A percentile compares a stretch with the other conserved stretches of the same genome.
phyloP scores from a whole-genome alignment of 2,329 filamentous ascomycete species.

The Spiromastix sp. region DNA sequence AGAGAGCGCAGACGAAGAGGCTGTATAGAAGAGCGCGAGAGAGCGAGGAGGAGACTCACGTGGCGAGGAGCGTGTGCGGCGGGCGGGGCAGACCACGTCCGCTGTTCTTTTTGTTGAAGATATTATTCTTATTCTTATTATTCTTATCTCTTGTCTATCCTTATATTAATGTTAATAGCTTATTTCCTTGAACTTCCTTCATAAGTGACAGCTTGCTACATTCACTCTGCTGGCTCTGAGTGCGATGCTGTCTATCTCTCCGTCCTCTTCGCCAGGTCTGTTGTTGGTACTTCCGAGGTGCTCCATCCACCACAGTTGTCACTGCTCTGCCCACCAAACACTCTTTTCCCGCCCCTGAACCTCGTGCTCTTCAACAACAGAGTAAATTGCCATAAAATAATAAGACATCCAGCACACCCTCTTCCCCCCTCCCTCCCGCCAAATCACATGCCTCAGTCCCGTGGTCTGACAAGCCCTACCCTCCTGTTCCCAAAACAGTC shows the following conservation, averaged over 20 bases:
- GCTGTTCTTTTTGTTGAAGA: background rate
- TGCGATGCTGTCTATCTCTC: background rate
- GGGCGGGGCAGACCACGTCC: constrained; percentile 1
- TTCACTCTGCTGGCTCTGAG: background rate
- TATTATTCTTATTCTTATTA: background rate
- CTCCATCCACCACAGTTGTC: background rate
- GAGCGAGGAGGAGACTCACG: constrained; percentile 8
- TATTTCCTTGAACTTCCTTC: background rate
- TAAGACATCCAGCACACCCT: constrained; percentile 6
- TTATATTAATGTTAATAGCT: background rate
- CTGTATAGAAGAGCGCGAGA: background rate
- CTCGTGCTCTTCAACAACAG: too few species aligned
- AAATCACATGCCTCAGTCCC: constrained; percentile 12
- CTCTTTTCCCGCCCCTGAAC: too few species aligned
- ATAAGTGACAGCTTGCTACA: background rate
- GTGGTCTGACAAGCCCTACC: constrained; percentile 8
- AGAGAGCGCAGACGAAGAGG: background rate
- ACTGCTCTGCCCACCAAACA: too few species aligned
- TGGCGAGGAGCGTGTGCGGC: constrained; percentile 9
- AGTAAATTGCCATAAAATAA: too few species aligned
- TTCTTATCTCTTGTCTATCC: background rate
- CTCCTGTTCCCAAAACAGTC: constrained; percentile 3
- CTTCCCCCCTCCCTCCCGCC: constrained; percentile 14
- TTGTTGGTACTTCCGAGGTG: background rate
- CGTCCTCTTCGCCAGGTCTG: background rate